phyloP scores from a whole-genome alignment of 1,139 yeast species.

The Yamadazyma siamensis region DNA sequence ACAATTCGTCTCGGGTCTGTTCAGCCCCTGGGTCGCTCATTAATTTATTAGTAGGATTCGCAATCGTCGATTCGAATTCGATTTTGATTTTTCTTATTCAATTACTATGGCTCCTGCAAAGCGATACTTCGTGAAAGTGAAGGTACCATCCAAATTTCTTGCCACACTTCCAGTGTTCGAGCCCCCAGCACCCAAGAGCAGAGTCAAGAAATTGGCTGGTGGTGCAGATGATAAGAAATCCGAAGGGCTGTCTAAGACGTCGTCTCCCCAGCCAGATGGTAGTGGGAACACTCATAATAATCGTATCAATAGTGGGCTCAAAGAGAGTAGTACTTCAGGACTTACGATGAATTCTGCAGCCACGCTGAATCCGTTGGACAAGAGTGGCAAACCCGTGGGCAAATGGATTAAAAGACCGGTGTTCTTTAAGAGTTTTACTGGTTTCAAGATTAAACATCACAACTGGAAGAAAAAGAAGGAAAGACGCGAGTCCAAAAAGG shows the following conservation, averaged over 20 bases:
- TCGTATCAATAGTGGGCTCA: slow-evolving; percentile 37
- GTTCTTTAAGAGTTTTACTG: slow-evolving; percentile 57
- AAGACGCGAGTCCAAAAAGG: slow-evolving; percentile 8
- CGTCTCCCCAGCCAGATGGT: slow-evolving; percentile 16
- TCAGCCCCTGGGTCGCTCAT: background rate
- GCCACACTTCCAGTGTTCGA: slow-evolving; percentile 34
- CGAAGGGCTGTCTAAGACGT: slow-evolving; percentile 9
- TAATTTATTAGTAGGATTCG: background rate
- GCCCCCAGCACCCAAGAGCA: slow-evolving; percentile 27
- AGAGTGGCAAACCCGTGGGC: slow-evolving; percentile 47
- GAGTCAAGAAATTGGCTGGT: slow-evolving; percentile 28
- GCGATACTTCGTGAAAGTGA: slow-evolving; percentile 32
- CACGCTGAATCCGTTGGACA: slow-evolving; percentile 36
- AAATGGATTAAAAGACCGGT: slow-evolving; percentile 50
- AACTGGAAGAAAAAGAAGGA: slow-evolving; percentile 25
- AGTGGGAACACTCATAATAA: slow-evolving; percentile 14
- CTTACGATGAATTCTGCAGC: slow-evolving; percentile 36
- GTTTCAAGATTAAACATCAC: slow-evolving; percentile 46
- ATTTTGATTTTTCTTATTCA: no score
- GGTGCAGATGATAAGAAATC: slow-evolving; percentile 26
- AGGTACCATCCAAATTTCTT: slow-evolving; percentile 27
- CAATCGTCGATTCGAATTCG: no score
- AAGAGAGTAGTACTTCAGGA: slow-evolving; percentile 43
- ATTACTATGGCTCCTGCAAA: slow-evolving; percentile 21
- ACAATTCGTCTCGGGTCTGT: background rate